Evolutionary conservation across 805 yeast species (phyloP), one percentile per base, ranked within the genome.

Genomic region (Suhomyces xylopsoci): DNA sequence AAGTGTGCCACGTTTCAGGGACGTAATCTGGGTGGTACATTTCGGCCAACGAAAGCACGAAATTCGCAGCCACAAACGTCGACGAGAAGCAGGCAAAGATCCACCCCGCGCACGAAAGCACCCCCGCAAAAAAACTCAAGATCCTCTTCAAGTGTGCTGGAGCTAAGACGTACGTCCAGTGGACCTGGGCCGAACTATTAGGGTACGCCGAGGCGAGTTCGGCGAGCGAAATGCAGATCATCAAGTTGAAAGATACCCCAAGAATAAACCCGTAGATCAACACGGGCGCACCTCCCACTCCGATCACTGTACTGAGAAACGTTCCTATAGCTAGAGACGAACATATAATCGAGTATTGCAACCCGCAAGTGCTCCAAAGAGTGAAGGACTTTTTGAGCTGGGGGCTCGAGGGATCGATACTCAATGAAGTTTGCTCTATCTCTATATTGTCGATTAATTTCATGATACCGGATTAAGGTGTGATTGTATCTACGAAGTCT

Each of bases 131-230:
- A 59, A 63, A 70, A 55, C 70, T 64, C 9, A 63, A 48, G n/a
- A 60, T 36, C 41, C 63, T 60, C 54, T 64, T 67, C 12, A 47
- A 51, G 17, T 51, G 53, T 14, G 55, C 49, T 4, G 66, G 62
- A n/a, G 70, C 67, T 12, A 68, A 56, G 40, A 58, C 59, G 53
- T 63, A 66, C 10, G 71, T 65, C 74, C 75, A 70, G 20, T 68
- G 68, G 8, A 68, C 57, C 46, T 67, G 71, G 15, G 70, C 74
- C 42, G 71, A 69, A 15, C 70, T 59, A 42, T 66, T 65, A 1
- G 76, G 73, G 38, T 61, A 69, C 2, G 67, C 68, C 41, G 70
- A 69, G 5, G 69, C 68, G 19, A 70, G 58, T 54, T 70, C 76
- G 3, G 65, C 67, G 49, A 63, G 36, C 26, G 57, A 57, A 38